A percentile compares a stretch with the other conserved stretches of the same genome.
Conservation (phyloP, 2,329 filamentous ascomycete genomes). For the Dichotomopilus funicola region DNA sequence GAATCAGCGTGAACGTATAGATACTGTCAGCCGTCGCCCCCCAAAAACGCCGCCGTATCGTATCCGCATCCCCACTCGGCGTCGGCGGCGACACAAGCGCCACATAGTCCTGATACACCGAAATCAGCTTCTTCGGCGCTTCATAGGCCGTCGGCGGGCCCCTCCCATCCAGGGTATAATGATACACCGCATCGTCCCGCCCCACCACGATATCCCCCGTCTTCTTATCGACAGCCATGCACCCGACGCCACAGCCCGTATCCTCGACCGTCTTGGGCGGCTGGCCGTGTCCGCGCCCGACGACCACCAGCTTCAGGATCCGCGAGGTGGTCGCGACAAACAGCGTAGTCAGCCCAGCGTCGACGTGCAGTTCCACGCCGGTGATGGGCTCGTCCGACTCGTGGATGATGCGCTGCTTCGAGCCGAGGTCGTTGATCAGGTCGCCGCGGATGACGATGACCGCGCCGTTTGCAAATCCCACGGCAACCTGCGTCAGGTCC, state of each 20-base stretch:
- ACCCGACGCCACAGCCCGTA: slow-evolving; percentile 82
- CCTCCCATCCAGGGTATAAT: slow-evolving; percentile 77
- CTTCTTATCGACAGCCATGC: slow-evolving; percentile 79
- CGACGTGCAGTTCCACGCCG: slow-evolving; percentile 68
- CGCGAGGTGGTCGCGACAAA: slow-evolving; percentile 89
- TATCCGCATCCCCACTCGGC: slow-evolving; percentile 50
- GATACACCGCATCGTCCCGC: slow-evolving; percentile 91
- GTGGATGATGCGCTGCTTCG: slow-evolving; percentile 88
- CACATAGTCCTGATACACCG: slow-evolving; percentile 77
- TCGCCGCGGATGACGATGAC: slow-evolving; percentile 92
- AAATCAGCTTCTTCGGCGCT: slow-evolving; percentile 75
- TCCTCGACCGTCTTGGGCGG: slow-evolving; percentile 86
- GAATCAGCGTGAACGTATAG: slow-evolving; percentile 86
- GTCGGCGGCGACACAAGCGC: slow-evolving; percentile 73
- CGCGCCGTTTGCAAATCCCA: slow-evolving; percentile 92
- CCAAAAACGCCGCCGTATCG: slow-evolving; percentile 66
- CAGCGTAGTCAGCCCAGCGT: slow-evolving; percentile 61
- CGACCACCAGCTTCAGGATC: slow-evolving; percentile 79
- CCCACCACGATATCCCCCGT: slow-evolving; percentile 86
- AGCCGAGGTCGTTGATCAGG: slow-evolving; percentile 88
- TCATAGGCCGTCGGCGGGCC: slow-evolving; percentile 89
- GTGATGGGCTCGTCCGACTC: slow-evolving; percentile 96
- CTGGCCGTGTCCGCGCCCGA: slow-evolving; percentile 82
- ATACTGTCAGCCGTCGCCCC: slow-evolving; percentile 66
- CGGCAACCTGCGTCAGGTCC: slow-evolving; percentile 85